Evolutionary conservation across 2,329 filamentous ascomycete species (phyloP), one percentile per base, ranked within the genome.

Genomic region (Orbilia quercus): DNA sequence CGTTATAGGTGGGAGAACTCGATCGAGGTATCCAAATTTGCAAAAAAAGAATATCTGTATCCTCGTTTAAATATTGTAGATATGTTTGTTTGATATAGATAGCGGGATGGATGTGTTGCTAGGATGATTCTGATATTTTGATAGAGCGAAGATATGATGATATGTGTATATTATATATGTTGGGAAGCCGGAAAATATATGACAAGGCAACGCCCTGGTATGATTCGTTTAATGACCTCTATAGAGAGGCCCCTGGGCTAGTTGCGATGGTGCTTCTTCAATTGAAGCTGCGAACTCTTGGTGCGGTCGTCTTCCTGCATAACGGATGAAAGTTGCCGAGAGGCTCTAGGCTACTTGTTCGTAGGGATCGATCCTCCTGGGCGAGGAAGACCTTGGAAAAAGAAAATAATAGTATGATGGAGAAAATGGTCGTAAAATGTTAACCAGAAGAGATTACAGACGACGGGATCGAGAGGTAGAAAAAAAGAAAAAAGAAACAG

Each of bases 251-350:
- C 60, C 60, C 69, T 66, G 42, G 53, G 69, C 55, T 73, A 73
- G 60, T 66, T 44, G 36, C 47, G 51, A 73, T 62, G 44, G 54
- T 60, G 69, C 69, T 65, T 62, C 69, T 73, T 65, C 69, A 73
- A 66, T 54, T 66, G 69, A 73, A 73, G 69, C 69, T 48, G 69
- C 69, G 69, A 73, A 73, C 60, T 59, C 47, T 73, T 73, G 69
- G 47, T 73, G 40, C 31, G 60, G 60, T 73, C 69, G 69, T 73
- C 69, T 66, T 73, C 69, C 60, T 65, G 69, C 69, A 73, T 73
- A 73, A 73, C 69, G 69, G 69, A 73, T 73, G 69, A 66, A 31
- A 50, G 60, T 50, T 60, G 69, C 60, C 69, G 67, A 53, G 31
- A 59, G 69, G 55, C 60, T 57, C 40, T 59, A 42, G 54, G 16